Evolutionary conservation across 1,284 basidiomycete species (phyloP).

Genomic region (Meripilus lineatus): DNA sequence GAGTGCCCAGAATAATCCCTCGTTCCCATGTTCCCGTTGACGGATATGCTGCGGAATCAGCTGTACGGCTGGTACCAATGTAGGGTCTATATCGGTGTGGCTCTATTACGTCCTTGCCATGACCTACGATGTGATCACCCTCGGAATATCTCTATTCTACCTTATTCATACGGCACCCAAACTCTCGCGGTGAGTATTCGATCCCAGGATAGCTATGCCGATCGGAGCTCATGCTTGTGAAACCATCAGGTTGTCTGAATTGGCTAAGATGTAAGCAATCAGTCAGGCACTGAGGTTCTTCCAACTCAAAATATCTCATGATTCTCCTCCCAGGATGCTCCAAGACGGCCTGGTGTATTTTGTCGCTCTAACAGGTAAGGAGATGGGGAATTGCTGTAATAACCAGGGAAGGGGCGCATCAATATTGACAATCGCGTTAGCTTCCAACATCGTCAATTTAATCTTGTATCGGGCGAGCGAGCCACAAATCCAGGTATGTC

Average conservation of each 20-base stretch:
- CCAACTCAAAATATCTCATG: slow-evolving; percentile 5
- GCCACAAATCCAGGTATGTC: slow-evolving; percentile 21
- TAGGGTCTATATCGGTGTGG: slow-evolving; percentile 28
- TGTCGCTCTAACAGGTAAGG: slow-evolving; percentile 38
- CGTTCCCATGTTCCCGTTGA: no score
- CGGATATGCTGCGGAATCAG: no score
- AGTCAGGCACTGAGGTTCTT: slow-evolving; percentile 2
- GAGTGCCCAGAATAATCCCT: no score
- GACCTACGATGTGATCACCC: slow-evolving; percentile 32
- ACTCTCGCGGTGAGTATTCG: no score
- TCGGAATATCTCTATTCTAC: slow-evolving; percentile 33
- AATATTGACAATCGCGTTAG: slow-evolving; percentile 15
- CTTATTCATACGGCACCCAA: slow-evolving; percentile 17
- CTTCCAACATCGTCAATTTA: slow-evolving; percentile 28
- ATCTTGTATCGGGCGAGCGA: slow-evolving; percentile 23
- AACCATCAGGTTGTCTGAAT: slow-evolving; percentile 6
- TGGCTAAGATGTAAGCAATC: slow-evolving; percentile 5
- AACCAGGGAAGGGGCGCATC: no score
- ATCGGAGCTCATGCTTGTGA: no score
- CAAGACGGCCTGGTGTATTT: slow-evolving; percentile 49
- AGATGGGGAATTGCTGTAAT: neutral
- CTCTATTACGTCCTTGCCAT: slow-evolving; percentile 37
- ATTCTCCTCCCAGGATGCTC: slow-evolving; percentile 47
- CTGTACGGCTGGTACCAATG: slow-evolving; percentile 15
- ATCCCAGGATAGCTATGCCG: no score